phyloP scores from a whole-genome alignment of 2,329 filamentous ascomycete genomes.

The Monilinia vaccinii-corymbosi region DNA sequence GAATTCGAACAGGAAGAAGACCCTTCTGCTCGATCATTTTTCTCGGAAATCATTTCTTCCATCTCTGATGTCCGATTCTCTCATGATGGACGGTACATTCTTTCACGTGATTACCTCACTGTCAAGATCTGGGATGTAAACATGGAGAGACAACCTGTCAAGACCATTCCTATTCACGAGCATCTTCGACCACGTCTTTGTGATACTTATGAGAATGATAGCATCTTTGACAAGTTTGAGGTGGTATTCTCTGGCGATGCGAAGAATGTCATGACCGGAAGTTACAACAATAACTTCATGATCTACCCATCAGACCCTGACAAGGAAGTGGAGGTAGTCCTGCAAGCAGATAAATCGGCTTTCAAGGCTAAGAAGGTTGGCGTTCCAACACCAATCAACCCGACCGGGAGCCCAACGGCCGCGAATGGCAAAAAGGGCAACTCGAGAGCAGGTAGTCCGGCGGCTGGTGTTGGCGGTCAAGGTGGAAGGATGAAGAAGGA shows the following conservation, averaged over 20 bases:
- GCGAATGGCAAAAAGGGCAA: slow-evolving; percentile 76
- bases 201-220: slow-evolving; percentile 98
- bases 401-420: slow-evolving; percentile 60
- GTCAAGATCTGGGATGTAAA: slow-evolving; percentile 99
- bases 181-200: slow-evolving; percentile 89
- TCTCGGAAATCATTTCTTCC: slow-evolving; percentile 98
- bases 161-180: slow-evolving; percentile 98
- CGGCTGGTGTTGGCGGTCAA: slow-evolving; percentile 61
- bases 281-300: slow-evolving; percentile 99
- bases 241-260: slow-evolving; percentile 97
- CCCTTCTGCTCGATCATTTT: slow-evolving; percentile 92
- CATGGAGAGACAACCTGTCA: slow-evolving; percentile 95
- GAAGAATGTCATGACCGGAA: slow-evolving; percentile 99
- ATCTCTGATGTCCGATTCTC: slow-evolving; percentile 99
- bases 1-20: slow-evolving; percentile 99
- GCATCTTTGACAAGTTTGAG: slow-evolving; percentile 99
- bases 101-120: slow-evolving; percentile 94
- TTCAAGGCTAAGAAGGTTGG: slow-evolving; percentile 99
- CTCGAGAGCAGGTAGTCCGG: slow-evolving; percentile 81
- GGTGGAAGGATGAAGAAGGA: slow-evolving; percentile 97
- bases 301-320: slow-evolving; percentile 96
- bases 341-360: slow-evolving; percentile 96
- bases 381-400: slow-evolving; percentile 92
- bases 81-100: slow-evolving; percentile 89
- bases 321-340: slow-evolving; percentile 92